Percentiles rank a stretch among this genome's conserved stretches.
These are phyloP conservation scores for Pyrus hybrid DNA, from an alignment of 331 rosid species.

Conservation along the genomic window DNA sequence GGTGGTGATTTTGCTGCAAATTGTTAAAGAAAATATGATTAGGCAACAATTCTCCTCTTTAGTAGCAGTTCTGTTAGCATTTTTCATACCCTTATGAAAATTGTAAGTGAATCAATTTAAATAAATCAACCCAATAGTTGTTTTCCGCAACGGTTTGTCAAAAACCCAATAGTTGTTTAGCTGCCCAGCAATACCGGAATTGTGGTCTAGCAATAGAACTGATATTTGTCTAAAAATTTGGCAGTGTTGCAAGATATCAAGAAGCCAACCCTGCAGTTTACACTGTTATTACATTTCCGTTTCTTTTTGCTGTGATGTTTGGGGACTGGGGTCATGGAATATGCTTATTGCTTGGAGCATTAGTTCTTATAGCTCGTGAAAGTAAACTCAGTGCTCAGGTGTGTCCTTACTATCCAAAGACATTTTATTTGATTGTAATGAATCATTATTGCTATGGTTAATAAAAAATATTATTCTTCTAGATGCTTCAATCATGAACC, in stretches of 20 bases:
- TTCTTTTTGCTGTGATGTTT: constrained; percentile 97
- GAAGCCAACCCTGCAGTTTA: constrained; percentile 99
- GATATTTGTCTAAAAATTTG: neutral
- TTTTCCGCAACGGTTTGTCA: neutral
- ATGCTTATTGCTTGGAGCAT: constrained; percentile 91
- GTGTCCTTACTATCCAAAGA: constrained; percentile 6
- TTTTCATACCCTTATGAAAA: neutral
- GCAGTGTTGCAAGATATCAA: constrained; percentile 95
- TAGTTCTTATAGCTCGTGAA: constrained; percentile 89
- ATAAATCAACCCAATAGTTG: neutral
- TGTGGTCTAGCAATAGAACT: neutral
- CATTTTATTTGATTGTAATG: neutral
- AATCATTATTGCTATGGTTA: neutral
- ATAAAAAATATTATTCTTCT: neutral
- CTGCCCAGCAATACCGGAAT: neutral
- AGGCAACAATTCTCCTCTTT: neutral
- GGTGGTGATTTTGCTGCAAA: neutral
- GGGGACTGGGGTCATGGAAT: constrained; percentile 99
- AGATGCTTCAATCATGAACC: constrained; percentile 6
- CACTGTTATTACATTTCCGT: constrained; percentile 78
- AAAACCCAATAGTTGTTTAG: constrained; percentile 1
- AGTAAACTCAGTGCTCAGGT: constrained; percentile 83
- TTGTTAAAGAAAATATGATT: neutral
- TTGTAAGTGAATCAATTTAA: neutral
- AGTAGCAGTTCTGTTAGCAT: neutral